Conservation (phyloP, 345 rosid genomes). For the Lepidium sativum region DNA sequence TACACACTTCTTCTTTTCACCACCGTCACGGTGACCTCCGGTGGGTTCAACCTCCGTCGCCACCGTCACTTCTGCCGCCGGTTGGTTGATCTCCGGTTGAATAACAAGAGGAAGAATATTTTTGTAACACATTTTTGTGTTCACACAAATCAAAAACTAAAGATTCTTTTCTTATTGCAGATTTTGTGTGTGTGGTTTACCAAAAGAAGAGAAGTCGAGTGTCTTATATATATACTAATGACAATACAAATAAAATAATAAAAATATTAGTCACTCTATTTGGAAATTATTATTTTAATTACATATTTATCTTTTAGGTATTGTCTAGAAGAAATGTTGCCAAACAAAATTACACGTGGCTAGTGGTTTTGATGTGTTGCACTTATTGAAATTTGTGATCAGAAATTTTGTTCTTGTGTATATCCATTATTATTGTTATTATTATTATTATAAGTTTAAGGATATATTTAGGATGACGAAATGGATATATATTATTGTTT, state of each 20-base stretch:
- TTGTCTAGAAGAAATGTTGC: slow-evolving; percentile 18
- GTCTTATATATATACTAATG: slow-evolving; percentile 18
- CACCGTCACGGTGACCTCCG: slow-evolving; percentile 9
- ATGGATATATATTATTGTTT: neutral
- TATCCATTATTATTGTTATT: too few species aligned
- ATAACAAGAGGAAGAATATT: slow-evolving; percentile 5
- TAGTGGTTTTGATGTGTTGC: neutral
- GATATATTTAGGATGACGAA: neutral
- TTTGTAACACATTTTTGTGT: slow-evolving; percentile 21
- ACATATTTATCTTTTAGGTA: slow-evolving; percentile 17
- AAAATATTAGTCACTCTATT: neutral
- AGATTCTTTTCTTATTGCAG: slow-evolving; percentile 1
- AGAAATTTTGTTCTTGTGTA: slow-evolving; percentile 1
- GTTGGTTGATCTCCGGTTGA: neutral
- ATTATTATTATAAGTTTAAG: too few species aligned
- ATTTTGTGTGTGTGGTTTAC: slow-evolving; percentile 11
- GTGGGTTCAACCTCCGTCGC: slow-evolving; percentile 10
- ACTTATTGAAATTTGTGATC: slow-evolving; percentile 8
- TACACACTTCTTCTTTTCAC: slow-evolving; percentile 36
- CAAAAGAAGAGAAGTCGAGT: slow-evolving; percentile 16
- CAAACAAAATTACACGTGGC: slow-evolving; percentile 25
- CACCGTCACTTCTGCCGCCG: slow-evolving; percentile 9
- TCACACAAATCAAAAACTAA: neutral
- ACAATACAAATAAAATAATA: neutral
- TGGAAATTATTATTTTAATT: neutral